Evolutionary conservation across 2,329 filamentous ascomycete species (phyloP), one percentile per base, ranked within the genome.

Genomic region (Aspergillus texensis): DNA sequence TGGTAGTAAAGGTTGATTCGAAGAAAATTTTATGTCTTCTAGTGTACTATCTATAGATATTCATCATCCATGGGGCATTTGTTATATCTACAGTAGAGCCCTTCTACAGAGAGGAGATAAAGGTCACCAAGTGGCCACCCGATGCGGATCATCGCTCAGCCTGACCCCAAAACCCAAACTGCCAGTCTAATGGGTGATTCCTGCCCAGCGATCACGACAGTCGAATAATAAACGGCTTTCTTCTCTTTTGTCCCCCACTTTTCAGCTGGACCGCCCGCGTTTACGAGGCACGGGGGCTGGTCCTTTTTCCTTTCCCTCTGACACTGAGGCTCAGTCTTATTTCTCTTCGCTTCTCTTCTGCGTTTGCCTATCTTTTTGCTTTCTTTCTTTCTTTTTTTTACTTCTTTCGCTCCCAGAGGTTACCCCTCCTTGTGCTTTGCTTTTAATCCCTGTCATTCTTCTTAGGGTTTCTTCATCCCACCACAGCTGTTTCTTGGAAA

Each of bases 211-310:
- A 50, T 50, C 46, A 50, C 21, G 46, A 50, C 46, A 50, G 46
- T 50, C 46, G 46, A 50, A 50, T 50, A 28, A 50, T 10, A 14
- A 30, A 50, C 46, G 26, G 14, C 30, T 53, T 24, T 32, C n/a
- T 54, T 36, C 11, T 54, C 10, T 53, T 32, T 57, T 46, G 36
- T 45, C 43, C 56, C 56, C 28, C 55, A 41, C 55, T 67, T 60
- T 68, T 68, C 68, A 70, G 68, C 68, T 70, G 68, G 68, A 61
- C 46, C 55, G 28, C 55, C 62, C 57, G 46, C 55, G 39, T 63
- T 63, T 68, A 61, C 61, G 65, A 65, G 62, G 62, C 60, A 63
- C 60, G 61, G 58, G 59, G 54, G 26, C 48, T 52, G 48, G 48
- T 45, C 48, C 58, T 41, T 53, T 46, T 54, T 58, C 48, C 59